Evolutionary conservation across 371 early-diverging fungal species (phyloP).

Genomic region (Pancytospora epiphaga): DNA sequence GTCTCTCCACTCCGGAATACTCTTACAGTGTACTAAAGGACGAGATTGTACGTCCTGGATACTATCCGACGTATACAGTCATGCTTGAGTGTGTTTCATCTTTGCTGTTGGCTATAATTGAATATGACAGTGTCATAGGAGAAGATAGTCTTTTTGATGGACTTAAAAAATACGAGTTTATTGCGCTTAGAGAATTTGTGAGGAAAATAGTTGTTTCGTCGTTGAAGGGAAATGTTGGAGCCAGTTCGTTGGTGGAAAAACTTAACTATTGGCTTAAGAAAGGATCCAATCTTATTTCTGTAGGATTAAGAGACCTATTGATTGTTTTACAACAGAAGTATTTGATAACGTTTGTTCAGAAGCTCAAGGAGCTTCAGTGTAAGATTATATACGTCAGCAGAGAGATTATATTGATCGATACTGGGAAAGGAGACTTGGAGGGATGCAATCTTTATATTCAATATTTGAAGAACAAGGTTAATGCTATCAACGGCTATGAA

Average conservation of each 20-base stretch:
- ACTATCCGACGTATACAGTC: conserved; percentile 16
- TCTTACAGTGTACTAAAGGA: conserved; percentile 4
- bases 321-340: conserved; percentile 42
- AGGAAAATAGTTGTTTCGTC: conserved; percentile 27
- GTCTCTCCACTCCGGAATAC: not conserved
- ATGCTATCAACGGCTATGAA: conserved; percentile 11
- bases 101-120: conserved; percentile 42
- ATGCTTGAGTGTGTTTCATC: conserved; percentile 40
- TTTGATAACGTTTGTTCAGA: conserved; percentile 23
- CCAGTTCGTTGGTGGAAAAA: conserved; percentile 15
- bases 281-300: conserved; percentile 34
- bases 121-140: conserved; percentile 24
- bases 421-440: conserved; percentile 20
- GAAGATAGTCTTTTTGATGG: conserved; percentile 20
- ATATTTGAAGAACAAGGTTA: conserved; percentile 19
- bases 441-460: conserved; percentile 17
- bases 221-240: conserved; percentile 10
- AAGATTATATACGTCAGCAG: conserved; percentile 34
- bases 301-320: conserved; percentile 24
- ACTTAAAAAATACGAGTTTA: conserved; percentile 33
- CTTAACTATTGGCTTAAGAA: conserved; percentile 37
- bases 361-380: conserved; percentile 23
- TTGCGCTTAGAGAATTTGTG: conserved; percentile 20
- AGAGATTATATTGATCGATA: conserved; percentile 35
- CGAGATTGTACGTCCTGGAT: conserved; percentile 30